These are phyloP conservation scores for Turnera subulata DNA, from an alignment of 345 rosid genomes.

Conservation along the genomic window DNA sequence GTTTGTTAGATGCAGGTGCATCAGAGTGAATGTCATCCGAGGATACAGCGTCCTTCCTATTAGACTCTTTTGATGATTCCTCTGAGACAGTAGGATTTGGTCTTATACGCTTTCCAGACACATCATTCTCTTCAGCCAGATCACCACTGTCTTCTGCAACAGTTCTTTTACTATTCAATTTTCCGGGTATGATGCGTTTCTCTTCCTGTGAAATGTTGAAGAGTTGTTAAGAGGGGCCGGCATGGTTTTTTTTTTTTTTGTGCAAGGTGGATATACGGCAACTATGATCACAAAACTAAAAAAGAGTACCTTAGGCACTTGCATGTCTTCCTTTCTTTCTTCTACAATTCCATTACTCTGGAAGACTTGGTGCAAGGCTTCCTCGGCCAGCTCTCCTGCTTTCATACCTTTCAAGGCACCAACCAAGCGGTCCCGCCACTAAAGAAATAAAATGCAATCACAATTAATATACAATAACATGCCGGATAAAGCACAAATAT, in stretches of 20 bases:
- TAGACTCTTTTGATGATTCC: constrained; percentile 52
- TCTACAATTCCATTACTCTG: constrained; percentile 47
- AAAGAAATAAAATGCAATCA: constrained; percentile 27
- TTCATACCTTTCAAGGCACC: constrained; percentile 73
- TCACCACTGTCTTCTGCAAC: constrained; percentile 47
- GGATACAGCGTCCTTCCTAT: constrained; percentile 30
- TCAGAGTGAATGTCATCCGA: constrained; percentile 45
- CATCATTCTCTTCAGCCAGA: constrained; percentile 44
- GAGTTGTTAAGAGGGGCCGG: constrained; percentile 21
- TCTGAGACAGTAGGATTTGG: constrained; percentile 48
- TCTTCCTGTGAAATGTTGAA: constrained; percentile 49
- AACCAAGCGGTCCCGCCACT: constrained; percentile 89
- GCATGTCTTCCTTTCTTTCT: constrained; percentile 43
- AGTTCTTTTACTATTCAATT: constrained; percentile 61
- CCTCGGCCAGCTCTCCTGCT: constrained; percentile 47
- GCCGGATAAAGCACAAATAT: background rate
- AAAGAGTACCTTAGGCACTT: constrained; percentile 39
- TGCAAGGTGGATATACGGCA: background rate
- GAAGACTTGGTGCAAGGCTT: constrained; percentile 37
- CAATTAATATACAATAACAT: constrained; percentile 4
- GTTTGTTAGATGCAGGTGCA: constrained; percentile 37
- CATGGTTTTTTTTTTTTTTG: background rate
- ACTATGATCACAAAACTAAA: constrained; percentile 11
- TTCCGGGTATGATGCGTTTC: constrained; percentile 29
- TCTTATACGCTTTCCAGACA: constrained; percentile 66